Evolutionary conservation across 441 rosid species (phyloP).

Genomic region (Jatropha podagrica): DNA sequence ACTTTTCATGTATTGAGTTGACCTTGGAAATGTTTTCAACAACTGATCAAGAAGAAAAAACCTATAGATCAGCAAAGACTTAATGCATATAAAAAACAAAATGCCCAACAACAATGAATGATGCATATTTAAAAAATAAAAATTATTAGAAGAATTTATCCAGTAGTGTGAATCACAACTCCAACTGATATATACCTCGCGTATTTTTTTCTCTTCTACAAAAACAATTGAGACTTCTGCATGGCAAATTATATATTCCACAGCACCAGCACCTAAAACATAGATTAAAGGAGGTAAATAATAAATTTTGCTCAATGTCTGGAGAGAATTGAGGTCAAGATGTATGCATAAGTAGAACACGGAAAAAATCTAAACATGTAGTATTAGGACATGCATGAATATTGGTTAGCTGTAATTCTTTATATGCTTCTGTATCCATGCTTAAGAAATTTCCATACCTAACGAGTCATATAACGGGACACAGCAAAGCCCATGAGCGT

Average conservation of each 20-base stretch:
- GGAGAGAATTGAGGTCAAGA: neutral
- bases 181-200: constrained; percentile 55
- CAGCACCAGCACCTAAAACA: constrained; percentile 78
- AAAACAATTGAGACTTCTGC: constrained; percentile 86
- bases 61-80: constrained; percentile 8
- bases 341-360: neutral
- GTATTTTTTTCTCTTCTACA: constrained; percentile 85
- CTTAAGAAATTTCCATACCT: constrained; percentile 53
- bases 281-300: constrained; percentile 14
- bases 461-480: constrained; percentile 93
- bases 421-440: neutral
- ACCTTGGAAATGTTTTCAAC: constrained; percentile 71
- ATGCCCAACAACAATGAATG: too few species aligned
- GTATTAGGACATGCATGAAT: neutral
- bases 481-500: constrained; percentile 90
- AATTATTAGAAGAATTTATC: neutral
- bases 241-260: constrained; percentile 82
- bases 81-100: too few species aligned
- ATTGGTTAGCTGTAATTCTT: neutral
- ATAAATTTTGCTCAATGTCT: neutral
- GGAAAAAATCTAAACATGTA: neutral
- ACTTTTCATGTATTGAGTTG: constrained; percentile 71
- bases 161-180: neutral
- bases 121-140: neutral
- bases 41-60: constrained; percentile 43